Base-by-base conservation (phyloP, 2,329 filamentous ascomycete species). In the Dactylellina sp. region DNA sequence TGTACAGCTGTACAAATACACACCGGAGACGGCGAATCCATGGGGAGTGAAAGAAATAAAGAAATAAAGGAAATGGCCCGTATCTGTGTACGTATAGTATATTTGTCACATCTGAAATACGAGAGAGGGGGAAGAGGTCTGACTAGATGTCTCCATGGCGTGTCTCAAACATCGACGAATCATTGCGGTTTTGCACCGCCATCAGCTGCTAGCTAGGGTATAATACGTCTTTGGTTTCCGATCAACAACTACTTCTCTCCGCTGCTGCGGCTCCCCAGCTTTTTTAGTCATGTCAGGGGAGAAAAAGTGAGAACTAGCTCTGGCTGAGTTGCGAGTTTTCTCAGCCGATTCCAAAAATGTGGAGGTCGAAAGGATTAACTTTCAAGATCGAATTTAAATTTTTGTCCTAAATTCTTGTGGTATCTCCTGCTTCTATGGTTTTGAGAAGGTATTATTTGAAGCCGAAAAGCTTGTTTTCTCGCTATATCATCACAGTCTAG, bases 101-200 rank as follows among this genome's bases (percentile, higher is more conserved):
- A 55, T 55, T 55, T 55, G 50, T 55, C 50, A 55, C 32, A 25
- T 2, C 3, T 22, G 4, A 40, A 39, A 55, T 55, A 55, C 50
- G 50, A 55, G 50, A 7, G n/a, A n/a, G n/a, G n/a, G n/a, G n/a
- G n/a, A n/a, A n/a, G n/a, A n/a, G n/a, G 32, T 22, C 28, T 52
- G 7, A 24, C 28, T 11, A 52, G 9, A 37, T 35, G 5, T 6
- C 7, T 52, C 49, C 28, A 32, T 32, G 9, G 28, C 28, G 28
- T 35, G 2, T 35, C 28, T 49, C 22, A 37, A 39, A 18, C 39
- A 22, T 22, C 2, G 25, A 52, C 52, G 28, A 66, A 24, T 66
- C 32, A 39, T 32, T 66, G 52, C 46, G 44, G 46, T 20, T 68
- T 53, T 46, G 55, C 46, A 53, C 35, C 25, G 32, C 62, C 62